phyloP scores from a whole-genome alignment of 1,139 yeast genomes.

The Taiozyma sp. region DNA sequence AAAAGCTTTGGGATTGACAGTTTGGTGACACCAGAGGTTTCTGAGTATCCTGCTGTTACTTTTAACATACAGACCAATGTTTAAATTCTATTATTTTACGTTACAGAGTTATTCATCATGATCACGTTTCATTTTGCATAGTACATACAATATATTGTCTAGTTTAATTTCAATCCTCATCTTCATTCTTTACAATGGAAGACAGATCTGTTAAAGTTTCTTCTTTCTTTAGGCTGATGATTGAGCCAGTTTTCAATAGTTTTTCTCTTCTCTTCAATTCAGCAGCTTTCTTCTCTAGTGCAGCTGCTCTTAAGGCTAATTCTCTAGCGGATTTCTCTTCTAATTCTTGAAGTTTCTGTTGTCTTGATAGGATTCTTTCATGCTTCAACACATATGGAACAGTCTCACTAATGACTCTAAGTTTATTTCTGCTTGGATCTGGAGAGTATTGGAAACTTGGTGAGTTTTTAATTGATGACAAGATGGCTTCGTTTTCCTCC shows the following conservation, averaged over 20 bases:
- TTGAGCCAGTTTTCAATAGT: conserved; percentile 29
- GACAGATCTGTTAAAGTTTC: conserved; percentile 52
- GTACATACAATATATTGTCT: background rate
- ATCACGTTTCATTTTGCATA: background rate
- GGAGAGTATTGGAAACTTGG: conserved; percentile 35
- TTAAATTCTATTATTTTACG: background rate
- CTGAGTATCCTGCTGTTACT: conserved; percentile 58
- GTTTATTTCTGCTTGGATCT: conserved; percentile 56
- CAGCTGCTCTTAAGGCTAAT: conserved; percentile 65
- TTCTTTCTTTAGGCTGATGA: conserved; percentile 36
- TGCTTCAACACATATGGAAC: conserved; percentile 77
- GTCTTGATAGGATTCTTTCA: conserved; percentile 68
- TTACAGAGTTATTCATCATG: background rate
- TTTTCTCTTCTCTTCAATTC: conserved; percentile 64
- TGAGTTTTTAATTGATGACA: conserved; percentile 48
- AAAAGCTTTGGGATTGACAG: conserved; percentile 66
- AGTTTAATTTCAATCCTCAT: background rate
- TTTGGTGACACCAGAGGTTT: conserved; percentile 61
- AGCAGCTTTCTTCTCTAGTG: conserved; percentile 69
- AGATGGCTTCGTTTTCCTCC: conserved; percentile 35
- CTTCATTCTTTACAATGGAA: conserved; percentile 29
- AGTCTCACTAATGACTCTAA: conserved; percentile 73
- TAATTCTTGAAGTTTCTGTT: conserved; percentile 70
- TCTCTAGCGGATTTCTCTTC: conserved; percentile 75
- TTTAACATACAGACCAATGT: conserved; percentile 63